Base-by-base conservation (phyloP, 31 red algal species). In the Porphyra umbilicalis region DNA sequence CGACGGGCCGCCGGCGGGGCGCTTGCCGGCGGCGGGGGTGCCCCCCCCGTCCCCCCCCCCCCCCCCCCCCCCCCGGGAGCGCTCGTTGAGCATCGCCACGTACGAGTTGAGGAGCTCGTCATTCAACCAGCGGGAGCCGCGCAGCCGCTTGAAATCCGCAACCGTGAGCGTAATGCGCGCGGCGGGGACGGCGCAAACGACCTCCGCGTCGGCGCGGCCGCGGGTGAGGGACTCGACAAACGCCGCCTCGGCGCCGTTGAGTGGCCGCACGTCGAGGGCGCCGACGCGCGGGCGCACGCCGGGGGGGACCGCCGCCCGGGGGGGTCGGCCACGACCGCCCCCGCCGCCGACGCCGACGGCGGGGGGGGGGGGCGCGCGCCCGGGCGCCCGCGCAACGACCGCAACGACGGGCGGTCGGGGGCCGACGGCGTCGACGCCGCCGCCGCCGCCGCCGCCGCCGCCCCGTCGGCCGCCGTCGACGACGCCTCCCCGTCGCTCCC, bases 81-180 rank as follows among this genome's bases (percentile, higher is more conserved):
- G 76, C 10, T 77, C 76, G 75, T 95, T 95, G 42, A 95, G 75
- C 33, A 91, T 46, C 18, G 86, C 89, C 32, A 77, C 46, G 81
- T 85, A 96, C 38, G 94, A 82, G 77, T 92, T 91, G 38, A 96
- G 35, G 67, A 96, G 30, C 77, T 96, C 93, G 76, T 91, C 89
- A 77, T 88, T 94, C 0, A 94, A 78, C 92, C 92, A 95, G 0
- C 86, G 74, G 10, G 82, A 38, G 30, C 83, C 83, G 33, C 83
- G 85, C 35, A 91, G 83, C 78, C 94, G 57, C 11, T 20, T 44
- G 25, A 96, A 83, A 80, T 96, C 87, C 13, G 74, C 57, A 31
- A 80, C 89, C 8, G 82, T 39, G 32, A 95, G 36, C 11, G 18
- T 32, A 37, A 95, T 91, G 34, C 82, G 90, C 25, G 86, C 93